Conservation (phyloP, 2,329 filamentous ascomycete species). For the Xylaria sp. region DNA sequence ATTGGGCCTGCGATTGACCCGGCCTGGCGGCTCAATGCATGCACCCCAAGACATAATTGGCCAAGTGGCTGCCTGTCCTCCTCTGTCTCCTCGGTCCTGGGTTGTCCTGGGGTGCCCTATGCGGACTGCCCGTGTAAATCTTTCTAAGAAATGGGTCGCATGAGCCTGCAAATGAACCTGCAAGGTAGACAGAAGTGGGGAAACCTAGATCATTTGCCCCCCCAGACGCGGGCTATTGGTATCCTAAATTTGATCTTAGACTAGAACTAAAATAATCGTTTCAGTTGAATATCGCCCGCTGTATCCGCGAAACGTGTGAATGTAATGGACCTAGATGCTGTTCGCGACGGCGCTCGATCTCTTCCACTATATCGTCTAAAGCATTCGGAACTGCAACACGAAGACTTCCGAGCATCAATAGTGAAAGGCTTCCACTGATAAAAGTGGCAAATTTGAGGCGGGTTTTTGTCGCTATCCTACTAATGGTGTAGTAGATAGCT, state of each 20-base stretch:
- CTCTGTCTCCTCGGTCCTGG: too few relatives aligned
- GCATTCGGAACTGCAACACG: constrained; percentile 48
- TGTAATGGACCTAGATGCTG: constrained; percentile 32
- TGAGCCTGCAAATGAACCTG: constrained; percentile 45
- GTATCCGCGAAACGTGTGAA: constrained; percentile 36
- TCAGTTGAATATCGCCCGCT: constrained; percentile 45
- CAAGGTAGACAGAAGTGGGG: constrained; percentile 44
- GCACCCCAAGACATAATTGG: constrained; percentile 42
- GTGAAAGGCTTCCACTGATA: constrained; percentile 53
- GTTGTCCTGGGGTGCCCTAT: constrained; percentile 36
- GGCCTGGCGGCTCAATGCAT: constrained; percentile 43
- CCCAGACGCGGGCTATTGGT: constrained; percentile 47
- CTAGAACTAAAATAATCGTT: constrained; percentile 48
- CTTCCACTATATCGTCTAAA: constrained; percentile 45
- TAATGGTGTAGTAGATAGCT: constrained; percentile 54
- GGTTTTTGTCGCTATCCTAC: constrained; percentile 44
- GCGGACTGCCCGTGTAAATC: constrained; percentile 39
- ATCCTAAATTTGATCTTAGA: constrained; percentile 47
- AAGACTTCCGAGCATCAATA: constrained; percentile 45
- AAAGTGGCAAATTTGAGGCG: constrained; percentile 54
- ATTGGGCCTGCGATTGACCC: constrained; percentile 36
- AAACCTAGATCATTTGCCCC: constrained; percentile 43
- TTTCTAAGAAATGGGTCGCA: constrained; percentile 48
- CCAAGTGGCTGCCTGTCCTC: constrained; percentile 34
- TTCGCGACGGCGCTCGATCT: constrained; percentile 36